A percentile compares a stretch with the other conserved stretches of the same genome.
Evolutionary conservation across 2,329 filamentous ascomycete species (phyloP).

Genomic region (Pseudogymnoascus destructans): DNA sequence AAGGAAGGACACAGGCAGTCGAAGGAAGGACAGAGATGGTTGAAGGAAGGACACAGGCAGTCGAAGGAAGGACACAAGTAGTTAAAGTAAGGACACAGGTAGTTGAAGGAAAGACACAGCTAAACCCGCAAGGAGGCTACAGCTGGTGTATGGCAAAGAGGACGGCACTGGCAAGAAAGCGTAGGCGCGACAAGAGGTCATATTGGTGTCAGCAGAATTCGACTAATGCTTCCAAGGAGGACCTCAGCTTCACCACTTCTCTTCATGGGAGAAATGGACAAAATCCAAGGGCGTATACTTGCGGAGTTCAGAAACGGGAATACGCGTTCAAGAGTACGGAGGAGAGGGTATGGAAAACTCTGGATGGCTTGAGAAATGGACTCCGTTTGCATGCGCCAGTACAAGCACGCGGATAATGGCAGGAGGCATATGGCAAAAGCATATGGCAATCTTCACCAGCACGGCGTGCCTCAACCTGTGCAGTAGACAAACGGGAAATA

Average conservation of each 20-base stretch:
- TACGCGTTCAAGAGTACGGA: not conserved
- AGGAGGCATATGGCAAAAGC: not conserved
- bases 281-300: not conserved
- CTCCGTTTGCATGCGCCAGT: not conserved
- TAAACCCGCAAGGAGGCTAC: not conserved
- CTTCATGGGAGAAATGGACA: not conserved
- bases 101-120: not conserved
- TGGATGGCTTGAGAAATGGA: not conserved
- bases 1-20: not conserved
- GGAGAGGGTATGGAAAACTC: not conserved
- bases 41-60: not conserved
- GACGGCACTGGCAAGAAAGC: not conserved
- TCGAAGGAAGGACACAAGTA: not conserved
- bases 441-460: not conserved
- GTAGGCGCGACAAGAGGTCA: not conserved
- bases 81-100: not conserved
- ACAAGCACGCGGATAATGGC: not conserved
- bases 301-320: not conserved
- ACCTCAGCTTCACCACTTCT: not conserved
- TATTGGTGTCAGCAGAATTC: not conserved
- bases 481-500: not conserved
- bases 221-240: not conserved
- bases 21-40: not conserved
- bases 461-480: no score
- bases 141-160: not conserved